A percentile compares a stretch with the other conserved stretches of the same genome.
phyloP scores from a whole-genome alignment of 805 yeast species.

The Monosporozyma siamensis region DNA sequence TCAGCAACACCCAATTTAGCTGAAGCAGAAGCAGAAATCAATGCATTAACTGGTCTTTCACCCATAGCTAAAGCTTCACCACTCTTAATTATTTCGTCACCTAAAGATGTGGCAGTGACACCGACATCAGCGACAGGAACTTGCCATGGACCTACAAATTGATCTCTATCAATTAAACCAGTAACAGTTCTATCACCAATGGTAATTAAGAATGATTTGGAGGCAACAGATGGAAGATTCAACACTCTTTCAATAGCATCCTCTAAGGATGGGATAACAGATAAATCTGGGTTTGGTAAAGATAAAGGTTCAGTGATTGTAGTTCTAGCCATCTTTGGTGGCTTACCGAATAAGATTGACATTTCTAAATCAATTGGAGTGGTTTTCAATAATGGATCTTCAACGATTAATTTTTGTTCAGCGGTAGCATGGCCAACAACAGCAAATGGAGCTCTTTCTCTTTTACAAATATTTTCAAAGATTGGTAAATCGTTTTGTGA shows the following conservation, averaged over 20 bases:
- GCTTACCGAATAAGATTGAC: constrained; percentile 91
- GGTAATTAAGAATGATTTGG: constrained; percentile 90
- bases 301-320: constrained; percentile 55
- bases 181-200: constrained; percentile 98
- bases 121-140: constrained; percentile 98
- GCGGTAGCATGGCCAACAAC: constrained; percentile 91
- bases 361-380: constrained; percentile 94
- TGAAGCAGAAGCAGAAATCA: constrained; percentile 80
- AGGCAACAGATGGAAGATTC: constrained; percentile 87
- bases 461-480: constrained; percentile 73
- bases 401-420: constrained; percentile 73
- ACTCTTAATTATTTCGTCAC: constrained; percentile 56
- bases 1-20: constrained; percentile 96
- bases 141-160: constrained; percentile 99
- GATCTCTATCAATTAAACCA: constrained; percentile 94
- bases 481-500: constrained; percentile 61
- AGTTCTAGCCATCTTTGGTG: constrained; percentile 85
- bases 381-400: constrained; percentile 65
- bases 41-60: constrained; percentile 85
- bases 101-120: constrained; percentile 85
- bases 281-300: constrained; percentile 33
- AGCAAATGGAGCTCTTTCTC: constrained; percentile 95
- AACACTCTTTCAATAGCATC: constrained; percentile 78
- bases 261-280: constrained; percentile 32
- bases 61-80: constrained; percentile 99